Conservation (phyloP, 345 rosid genomes). For the Psidium guajava region DNA sequence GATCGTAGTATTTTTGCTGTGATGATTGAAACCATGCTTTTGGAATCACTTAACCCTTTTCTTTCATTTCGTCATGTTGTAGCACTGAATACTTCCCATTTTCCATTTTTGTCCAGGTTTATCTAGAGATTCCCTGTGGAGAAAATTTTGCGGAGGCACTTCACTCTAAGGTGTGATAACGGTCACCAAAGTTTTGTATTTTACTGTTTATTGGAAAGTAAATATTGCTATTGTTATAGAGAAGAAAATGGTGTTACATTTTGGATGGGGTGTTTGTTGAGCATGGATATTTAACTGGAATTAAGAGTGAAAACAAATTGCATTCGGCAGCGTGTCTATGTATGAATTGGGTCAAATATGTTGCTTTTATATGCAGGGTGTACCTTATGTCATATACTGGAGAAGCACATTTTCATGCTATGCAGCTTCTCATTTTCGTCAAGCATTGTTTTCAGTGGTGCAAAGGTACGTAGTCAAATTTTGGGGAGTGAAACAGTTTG, state of each 20-base stretch:
- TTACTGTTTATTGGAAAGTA: background rate
- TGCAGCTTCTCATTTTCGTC: slow-evolving; percentile 80
- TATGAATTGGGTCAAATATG: background rate
- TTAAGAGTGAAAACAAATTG: background rate
- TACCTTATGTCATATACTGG: slow-evolving; percentile 87
- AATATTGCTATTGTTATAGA: background rate
- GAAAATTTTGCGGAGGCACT: slow-evolving; percentile 82
- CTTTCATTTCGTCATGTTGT: background rate
- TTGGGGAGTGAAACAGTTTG: background rate
- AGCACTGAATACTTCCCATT: background rate
- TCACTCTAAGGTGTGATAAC: slow-evolving; percentile 52
- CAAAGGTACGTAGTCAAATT: slow-evolving; percentile 44
- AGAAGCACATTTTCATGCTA: slow-evolving; percentile 39
- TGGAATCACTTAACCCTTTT: background rate
- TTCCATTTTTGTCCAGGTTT: slow-evolving; percentile 41
- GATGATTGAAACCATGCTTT: background rate
- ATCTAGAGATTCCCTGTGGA: slow-evolving; percentile 72
- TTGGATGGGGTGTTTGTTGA: background rate
- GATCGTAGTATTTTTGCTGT: background rate
- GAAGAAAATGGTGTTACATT: background rate
- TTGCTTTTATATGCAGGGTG: slow-evolving; percentile 47
- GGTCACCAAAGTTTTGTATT: background rate
- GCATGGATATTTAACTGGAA: background rate
- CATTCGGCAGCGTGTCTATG: background rate
- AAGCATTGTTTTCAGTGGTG: slow-evolving; percentile 67